Conservation (phyloP, 1,284 basidiomycete species). For the Apiotrichum domesticum region DNA sequence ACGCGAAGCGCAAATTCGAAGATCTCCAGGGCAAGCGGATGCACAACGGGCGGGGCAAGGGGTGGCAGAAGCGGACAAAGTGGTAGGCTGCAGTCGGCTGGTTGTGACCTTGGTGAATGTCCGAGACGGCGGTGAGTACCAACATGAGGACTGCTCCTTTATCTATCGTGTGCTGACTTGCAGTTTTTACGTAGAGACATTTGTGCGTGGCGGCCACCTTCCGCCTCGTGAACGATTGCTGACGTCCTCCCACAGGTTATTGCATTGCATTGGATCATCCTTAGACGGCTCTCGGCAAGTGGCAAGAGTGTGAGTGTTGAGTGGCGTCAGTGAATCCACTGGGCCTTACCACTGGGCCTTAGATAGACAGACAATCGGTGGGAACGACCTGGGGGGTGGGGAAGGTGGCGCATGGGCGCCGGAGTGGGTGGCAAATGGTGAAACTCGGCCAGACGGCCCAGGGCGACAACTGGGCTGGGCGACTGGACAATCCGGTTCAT, state of each 20-base stretch:
- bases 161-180: slow-evolving; percentile 2
- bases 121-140: background rate
- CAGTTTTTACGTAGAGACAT: slow-evolving; percentile 16
- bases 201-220: slow-evolving; percentile 13
- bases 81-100: slow-evolving; percentile 23
- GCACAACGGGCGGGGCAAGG: slow-evolving; percentile 66
- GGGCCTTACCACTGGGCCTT: no score
- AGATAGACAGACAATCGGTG: no score
- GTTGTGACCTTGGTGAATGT: background rate
- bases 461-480: no score
- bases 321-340: no score
- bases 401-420: no score
- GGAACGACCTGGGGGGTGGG: no score
- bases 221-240: slow-evolving; percentile 1
- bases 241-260: slow-evolving; percentile 8
- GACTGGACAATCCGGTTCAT: no score
- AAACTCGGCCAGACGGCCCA: no score
- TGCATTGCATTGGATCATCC: slow-evolving; percentile 19
- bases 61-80: slow-evolving; percentile 58
- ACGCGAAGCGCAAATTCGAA: slow-evolving; percentile 89
- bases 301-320: background rate
- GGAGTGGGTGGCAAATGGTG: no score
- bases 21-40: slow-evolving; percentile 70
- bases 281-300: background rate
- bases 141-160: no score